These are phyloP conservation scores for Dissophora ornata DNA, from an alignment of 192 early-diverging fungal species.

Conservation along the genomic window DNA sequence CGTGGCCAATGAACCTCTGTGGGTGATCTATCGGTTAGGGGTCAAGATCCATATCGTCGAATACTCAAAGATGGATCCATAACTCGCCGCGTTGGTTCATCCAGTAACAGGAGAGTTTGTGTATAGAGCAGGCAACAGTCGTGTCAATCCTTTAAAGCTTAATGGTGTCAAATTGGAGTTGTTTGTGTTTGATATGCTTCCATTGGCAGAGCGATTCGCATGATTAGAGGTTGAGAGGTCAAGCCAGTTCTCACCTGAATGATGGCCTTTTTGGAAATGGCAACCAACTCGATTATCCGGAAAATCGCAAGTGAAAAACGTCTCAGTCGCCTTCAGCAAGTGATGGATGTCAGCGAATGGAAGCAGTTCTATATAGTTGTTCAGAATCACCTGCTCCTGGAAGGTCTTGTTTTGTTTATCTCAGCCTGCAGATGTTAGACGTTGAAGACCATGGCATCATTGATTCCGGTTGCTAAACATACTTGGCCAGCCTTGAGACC, in stretches of 20 bases:
- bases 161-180: constrained; percentile 95
- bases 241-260: constrained; percentile 97
- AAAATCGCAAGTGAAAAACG: too few relatives aligned
- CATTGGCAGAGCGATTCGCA: constrained; percentile 78
- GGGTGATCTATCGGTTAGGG: constrained; percentile 87
- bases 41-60: constrained; percentile 85
- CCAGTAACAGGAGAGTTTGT: constrained; percentile 65
- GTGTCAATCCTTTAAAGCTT: constrained; percentile 68
- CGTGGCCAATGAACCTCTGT: constrained; percentile 83
- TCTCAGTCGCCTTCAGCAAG: too few relatives aligned
- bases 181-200: constrained; percentile 97
- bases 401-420: too few relatives aligned
- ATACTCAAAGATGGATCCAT: constrained; percentile 88
- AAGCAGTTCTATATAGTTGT: too few relatives aligned
- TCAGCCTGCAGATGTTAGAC: too few relatives aligned
- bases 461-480: too few relatives aligned
- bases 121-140: constrained; percentile 86
- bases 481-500: too few relatives aligned
- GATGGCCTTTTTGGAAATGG: too few relatives aligned
- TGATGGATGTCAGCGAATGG: too few relatives aligned
- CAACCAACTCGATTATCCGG: too few relatives aligned
- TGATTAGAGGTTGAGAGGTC: constrained; percentile 87
- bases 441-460: too few relatives aligned
- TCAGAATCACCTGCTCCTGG: too few relatives aligned
- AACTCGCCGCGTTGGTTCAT: constrained; percentile 71